Percentiles rank a stretch among this genome's conserved stretches.
Evolutionary conservation across 345 rosid species (phyloP).

Genomic region (Eucalyptus cloeziana): DNA sequence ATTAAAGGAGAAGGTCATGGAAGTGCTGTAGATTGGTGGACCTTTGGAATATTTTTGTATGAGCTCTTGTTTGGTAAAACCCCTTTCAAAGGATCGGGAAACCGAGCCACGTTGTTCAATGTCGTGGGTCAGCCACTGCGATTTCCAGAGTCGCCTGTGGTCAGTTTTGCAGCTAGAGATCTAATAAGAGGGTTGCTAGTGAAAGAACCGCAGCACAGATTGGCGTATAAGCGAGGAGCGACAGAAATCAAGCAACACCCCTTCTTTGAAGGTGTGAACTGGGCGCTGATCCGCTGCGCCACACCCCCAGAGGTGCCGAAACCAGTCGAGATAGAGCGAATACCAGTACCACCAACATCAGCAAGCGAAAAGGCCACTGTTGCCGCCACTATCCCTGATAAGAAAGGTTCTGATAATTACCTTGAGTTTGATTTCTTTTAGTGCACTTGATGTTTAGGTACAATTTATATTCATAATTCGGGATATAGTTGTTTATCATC

Average conservation of each 20-base stretch:
- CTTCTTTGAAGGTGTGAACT: conserved; percentile 89
- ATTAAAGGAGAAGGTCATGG: conserved; percentile 97
- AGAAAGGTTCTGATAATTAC: conserved; percentile 70
- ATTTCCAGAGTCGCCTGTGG: conserved; percentile 76
- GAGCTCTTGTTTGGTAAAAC: conserved; percentile 91
- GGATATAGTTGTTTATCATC: not conserved
- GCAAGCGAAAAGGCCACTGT: conserved; percentile 32
- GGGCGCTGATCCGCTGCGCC: conserved; percentile 88
- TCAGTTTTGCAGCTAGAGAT: conserved; percentile 85
- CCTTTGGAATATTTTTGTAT: conserved; percentile 76
- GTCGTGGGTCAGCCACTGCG: conserved; percentile 91
- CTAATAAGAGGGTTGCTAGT: conserved; percentile 72
- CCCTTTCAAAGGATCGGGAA: conserved; percentile 90
- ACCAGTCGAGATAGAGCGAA: conserved; percentile 54
- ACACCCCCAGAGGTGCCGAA: conserved; percentile 91
- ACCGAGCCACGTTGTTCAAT: conserved; percentile 79
- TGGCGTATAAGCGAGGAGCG: conserved; percentile 87
- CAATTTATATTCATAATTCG: not conserved
- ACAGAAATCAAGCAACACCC: conserved; percentile 93
- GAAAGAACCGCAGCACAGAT: conserved; percentile 81
- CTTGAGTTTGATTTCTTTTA: conserved; percentile 94
- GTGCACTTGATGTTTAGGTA: not conserved
- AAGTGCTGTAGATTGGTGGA: conserved; percentile 99
- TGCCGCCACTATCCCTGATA: conserved; percentile 12
- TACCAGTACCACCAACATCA: conserved; percentile 27